Evolutionary conservation across 345 rosid species (phyloP).

Genomic region (Alliaria petiolata): DNA sequence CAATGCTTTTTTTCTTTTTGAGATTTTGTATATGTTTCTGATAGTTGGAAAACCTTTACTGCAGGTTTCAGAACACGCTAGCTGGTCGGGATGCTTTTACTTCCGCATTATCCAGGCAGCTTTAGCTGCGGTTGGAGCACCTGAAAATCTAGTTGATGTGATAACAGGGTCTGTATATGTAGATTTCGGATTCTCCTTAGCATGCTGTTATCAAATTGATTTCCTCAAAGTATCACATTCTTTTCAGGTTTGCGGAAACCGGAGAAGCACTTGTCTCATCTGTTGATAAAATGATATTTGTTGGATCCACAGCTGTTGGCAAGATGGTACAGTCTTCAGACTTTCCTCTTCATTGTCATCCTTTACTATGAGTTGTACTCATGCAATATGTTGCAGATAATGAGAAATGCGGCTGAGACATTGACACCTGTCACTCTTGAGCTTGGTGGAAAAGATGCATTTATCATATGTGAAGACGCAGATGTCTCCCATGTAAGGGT

Average conservation of each 20-base stretch:
- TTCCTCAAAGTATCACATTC: conserved; percentile 6
- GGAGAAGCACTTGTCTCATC: conserved; percentile 94
- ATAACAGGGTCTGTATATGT: conserved; percentile 72
- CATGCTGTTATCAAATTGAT: neutral
- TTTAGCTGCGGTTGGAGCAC: conserved; percentile 95
- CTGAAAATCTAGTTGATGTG: conserved; percentile 89
- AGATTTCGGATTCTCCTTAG: neutral
- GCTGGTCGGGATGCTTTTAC: conserved; percentile 96
- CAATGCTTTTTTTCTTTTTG: neutral
- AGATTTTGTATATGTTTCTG: conserved; percentile 18
- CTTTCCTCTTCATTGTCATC: conserved; percentile 3
- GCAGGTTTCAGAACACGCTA: conserved; percentile 91
- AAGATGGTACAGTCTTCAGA: conserved; percentile 57
- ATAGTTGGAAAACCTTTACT: conserved; percentile 11
- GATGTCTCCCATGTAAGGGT: conserved; percentile 73
- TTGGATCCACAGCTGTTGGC: conserved; percentile 95
- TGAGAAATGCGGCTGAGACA: conserved; percentile 80
- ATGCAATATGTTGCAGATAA: conserved; percentile 59
- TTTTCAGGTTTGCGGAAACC: conserved; percentile 79
- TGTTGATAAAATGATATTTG: conserved; percentile 92
- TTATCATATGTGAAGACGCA: conserved; percentile 84
- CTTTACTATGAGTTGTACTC: conserved; percentile 7
- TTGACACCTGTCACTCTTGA: conserved; percentile 89
- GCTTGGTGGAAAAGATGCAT: conserved; percentile 99
- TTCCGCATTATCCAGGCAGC: conserved; percentile 91